phyloP scores from a whole-genome alignment of 2,329 filamentous ascomycete genomes.

The Dothideomycetes sp. region DNA sequence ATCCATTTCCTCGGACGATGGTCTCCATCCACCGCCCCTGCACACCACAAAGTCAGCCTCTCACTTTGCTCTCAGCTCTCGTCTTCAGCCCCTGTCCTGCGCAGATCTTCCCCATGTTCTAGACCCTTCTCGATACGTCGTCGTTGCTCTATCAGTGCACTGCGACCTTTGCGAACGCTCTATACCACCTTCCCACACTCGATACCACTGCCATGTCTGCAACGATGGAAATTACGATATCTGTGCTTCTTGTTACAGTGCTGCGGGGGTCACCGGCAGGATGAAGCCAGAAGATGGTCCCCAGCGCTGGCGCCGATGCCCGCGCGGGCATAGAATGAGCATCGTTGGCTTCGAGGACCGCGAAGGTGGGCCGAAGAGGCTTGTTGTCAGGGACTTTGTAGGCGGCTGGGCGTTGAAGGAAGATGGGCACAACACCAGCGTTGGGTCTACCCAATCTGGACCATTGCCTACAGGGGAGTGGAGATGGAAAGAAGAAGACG shows the following conservation, averaged over 20 bases:
- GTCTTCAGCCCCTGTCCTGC: constrained; percentile 13
- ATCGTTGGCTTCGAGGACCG: constrained; percentile 64
- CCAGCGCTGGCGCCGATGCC: constrained; percentile 72
- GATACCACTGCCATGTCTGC: constrained; percentile 74
- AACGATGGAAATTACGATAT: constrained; percentile 78
- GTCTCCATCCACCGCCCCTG: constrained; percentile 5
- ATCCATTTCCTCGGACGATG: background rate
- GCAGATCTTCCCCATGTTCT: constrained; percentile 26
- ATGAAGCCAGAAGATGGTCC: constrained; percentile 67
- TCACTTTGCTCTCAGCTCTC: constrained; percentile 5
- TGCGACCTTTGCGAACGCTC: constrained; percentile 69
- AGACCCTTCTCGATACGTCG: constrained; percentile 16
- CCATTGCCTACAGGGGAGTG: constrained; percentile 12
- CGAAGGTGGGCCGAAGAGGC: constrained; percentile 54
- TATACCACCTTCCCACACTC: constrained; percentile 57
- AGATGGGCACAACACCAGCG: constrained; percentile 4
- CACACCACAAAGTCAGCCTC: constrained; percentile 10
- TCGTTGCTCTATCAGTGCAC: constrained; percentile 59
- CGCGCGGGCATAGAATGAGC: constrained; percentile 69
- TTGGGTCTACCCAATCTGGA: background rate
- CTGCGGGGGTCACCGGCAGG: constrained; percentile 49
- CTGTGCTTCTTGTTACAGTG: constrained; percentile 66
- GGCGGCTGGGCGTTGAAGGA: constrained; percentile 62
- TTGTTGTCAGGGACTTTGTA: constrained; percentile 61
- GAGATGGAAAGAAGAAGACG: constrained; percentile 25